Evolutionary conservation across 176 grass and related monocot species (phyloP).

Genomic region (Oryza glumipatula): DNA sequence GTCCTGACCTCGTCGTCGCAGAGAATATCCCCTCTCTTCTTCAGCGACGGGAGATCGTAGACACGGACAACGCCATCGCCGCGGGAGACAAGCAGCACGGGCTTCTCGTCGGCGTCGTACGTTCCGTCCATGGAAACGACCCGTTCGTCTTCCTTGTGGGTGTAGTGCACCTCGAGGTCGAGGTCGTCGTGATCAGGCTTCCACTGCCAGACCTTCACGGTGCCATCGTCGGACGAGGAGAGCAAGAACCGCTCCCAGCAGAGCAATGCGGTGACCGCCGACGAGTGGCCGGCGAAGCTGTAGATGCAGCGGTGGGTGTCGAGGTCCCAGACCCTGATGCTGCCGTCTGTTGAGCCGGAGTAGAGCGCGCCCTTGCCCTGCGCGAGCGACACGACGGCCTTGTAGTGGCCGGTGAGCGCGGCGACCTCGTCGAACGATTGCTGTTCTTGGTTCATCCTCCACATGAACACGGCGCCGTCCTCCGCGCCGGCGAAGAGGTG

Average conservation of each 20-base stretch:
- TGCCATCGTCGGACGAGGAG: constrained; percentile 32
- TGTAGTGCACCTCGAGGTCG: constrained; percentile 30
- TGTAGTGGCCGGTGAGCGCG: not conserved
- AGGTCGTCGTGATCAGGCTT: not conserved
- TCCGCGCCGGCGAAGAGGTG: constrained; percentile 32
- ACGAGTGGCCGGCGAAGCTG: constrained; percentile 9
- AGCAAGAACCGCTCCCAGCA: constrained; percentile 31
- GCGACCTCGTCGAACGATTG: constrained; percentile 24
- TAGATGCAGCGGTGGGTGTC: not conserved
- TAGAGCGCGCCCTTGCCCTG: constrained; percentile 27
- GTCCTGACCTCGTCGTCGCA: constrained; percentile 20
- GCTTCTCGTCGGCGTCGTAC: constrained; percentile 25
- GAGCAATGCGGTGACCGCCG: constrained; percentile 24
- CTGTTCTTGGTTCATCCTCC: not conserved
- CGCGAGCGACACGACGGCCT: not conserved
- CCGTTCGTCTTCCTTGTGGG: constrained; percentile 5
- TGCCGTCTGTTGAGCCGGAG: constrained; percentile 13
- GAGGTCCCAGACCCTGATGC: constrained; percentile 28
- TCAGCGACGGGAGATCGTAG: constrained; percentile 35
- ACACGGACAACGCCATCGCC: constrained; percentile 16
- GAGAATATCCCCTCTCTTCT: constrained; percentile 4
- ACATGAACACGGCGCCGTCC: constrained; percentile 27
- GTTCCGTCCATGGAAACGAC: constrained; percentile 30
- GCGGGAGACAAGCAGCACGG: constrained; percentile 28
- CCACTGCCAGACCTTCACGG: constrained; percentile 14